Base-by-base conservation (phyloP, 306 rosid species). In the Quercus rubra region DNA sequence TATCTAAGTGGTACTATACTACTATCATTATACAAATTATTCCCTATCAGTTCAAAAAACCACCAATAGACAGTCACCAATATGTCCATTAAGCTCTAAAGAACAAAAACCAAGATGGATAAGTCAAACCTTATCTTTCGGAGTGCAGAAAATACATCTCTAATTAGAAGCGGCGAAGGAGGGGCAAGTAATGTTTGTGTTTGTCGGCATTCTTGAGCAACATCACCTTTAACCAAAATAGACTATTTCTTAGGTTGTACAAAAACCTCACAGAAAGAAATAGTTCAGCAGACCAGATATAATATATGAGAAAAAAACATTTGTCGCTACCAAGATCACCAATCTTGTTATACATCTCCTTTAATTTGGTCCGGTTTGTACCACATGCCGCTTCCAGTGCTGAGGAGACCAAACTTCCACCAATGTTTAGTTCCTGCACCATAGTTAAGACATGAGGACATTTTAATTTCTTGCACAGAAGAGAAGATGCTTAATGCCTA, bases 311-410 rank as follows among this genome's bases (percentile, higher is more conserved):
- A 75, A 73, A 63, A 83, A 74, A 66, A 19, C 71, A 64, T 15
- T 54, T 76, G 56, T 59, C 61, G 85, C 80, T 84, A 94, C 98
- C 98, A 74, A 94, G 96, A 82, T 94, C 98, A 28, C 98, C 98
- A 82, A 92, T 76, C 66, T 88, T 90, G 84, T 88, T 94, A 83
- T 92, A 94, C 96, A 94, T 90, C 90, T 90, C 94, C 79, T 73
- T 89, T 79, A 94, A 75, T 90, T 87, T 92, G 30, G 85, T 88
- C 78, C 94, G 84, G 67, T 73, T 88, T 70, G 91, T 89, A 80
- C 97, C 96, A 23, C 97, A 94, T 71, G 97, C 94, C 71, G 92
- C 98, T 87, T 92, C 94, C 43, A 94, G 63, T 43, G 98, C 96
- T 69, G 94, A 79, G 83, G 93, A 62, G 67, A 94, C 97, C 87